Evolutionary conservation across 164 flowering plant species (phyloP), one percentile per base, ranked within the genome.

Genomic region (Aristolochia contorta): DNA sequence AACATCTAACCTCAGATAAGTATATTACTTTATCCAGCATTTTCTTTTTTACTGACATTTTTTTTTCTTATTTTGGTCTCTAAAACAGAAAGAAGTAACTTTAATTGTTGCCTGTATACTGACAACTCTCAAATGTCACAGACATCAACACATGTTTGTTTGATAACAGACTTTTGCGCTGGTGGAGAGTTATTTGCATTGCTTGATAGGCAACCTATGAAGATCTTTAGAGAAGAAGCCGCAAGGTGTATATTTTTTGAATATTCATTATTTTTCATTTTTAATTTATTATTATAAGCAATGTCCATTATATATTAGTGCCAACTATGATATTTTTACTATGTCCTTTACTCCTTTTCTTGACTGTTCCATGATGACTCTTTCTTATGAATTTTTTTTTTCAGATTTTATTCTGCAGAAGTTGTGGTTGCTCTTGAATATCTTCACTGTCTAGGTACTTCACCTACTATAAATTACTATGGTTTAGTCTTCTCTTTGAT

Each of bases 161-260:
- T 93, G 83, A 89, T 93, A 71, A 89, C 97, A n/a, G 98, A 93
- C 78, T 93, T 93, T 65, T 93, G 86, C 71, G 74, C 84, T 66
- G 98, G 98, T 57, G 97, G 98, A 64, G 98, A 93, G 73, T 70
- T 93, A 55, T 89, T 89, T 76, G 90, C 87, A 2, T 64, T 89
- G 78, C 91, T 93, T 63, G 98, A 87, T 77, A 89, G 81, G 77
- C 98, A 93, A 58, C 98, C 98, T 14, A 81, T 84, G 93, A 93
- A 93, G 68, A 56, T 80, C 43, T 83, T 93, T 55, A 87, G 76
- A 69, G 97, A 93, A 69, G 97, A 93, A 14, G 84, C 96, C 48
- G 94, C 93, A 16, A 86, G 98, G 98, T 89, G 80, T 53, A 24
- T 15, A 16, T 24, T 4, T 60, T 48, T 18, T 16, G 7, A 37